A percentile compares a stretch with the other conserved stretches of the same genome.
phyloP scores from a whole-genome alignment of 805 yeast genomes.

The Pichia nanzhaoensis region DNA sequence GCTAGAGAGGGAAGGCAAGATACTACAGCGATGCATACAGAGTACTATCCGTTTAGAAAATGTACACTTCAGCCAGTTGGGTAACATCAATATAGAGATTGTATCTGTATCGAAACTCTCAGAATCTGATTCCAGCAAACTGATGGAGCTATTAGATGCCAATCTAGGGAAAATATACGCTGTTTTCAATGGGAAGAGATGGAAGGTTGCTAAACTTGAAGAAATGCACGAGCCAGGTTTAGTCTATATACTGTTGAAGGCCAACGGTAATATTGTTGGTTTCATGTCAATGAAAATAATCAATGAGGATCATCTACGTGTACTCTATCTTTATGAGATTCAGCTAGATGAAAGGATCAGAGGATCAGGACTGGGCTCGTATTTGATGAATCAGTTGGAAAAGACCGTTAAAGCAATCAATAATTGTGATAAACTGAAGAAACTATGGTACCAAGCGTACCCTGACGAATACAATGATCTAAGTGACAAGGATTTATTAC shows the following conservation, averaged over 20 bases:
- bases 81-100: neutral
- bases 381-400: conserved; percentile 34
- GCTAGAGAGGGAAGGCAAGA: too few relatives aligned
- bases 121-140: conserved; percentile 3
- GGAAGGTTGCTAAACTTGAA: conserved; percentile 35
- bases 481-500: neutral
- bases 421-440: neutral
- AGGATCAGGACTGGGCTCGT: conserved; percentile 33
- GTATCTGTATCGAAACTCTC: neutral
- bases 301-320: conserved; percentile 32
- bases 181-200: conserved; percentile 31
- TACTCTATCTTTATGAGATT: conserved; percentile 51
- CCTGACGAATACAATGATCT: conserved; percentile 3
- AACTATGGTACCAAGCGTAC: conserved; percentile 7
- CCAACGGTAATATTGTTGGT: conserved; percentile 25
- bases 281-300: conserved; percentile 44
- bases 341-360: conserved; percentile 38
- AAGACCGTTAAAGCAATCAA: conserved; percentile 21
- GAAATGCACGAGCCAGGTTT: conserved; percentile 46
- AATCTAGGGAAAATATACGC: conserved; percentile 25
- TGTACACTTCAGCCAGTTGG: too few relatives aligned
- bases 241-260: conserved; percentile 33
- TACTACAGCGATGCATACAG: too few relatives aligned
- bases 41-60: too few relatives aligned
- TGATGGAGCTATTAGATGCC: conserved; percentile 21